Percentiles rank a stretch among this genome's conserved stretches.
Conservation (phyloP, 768 basidiomycete species). For the Amyloporia xantha region DNA sequence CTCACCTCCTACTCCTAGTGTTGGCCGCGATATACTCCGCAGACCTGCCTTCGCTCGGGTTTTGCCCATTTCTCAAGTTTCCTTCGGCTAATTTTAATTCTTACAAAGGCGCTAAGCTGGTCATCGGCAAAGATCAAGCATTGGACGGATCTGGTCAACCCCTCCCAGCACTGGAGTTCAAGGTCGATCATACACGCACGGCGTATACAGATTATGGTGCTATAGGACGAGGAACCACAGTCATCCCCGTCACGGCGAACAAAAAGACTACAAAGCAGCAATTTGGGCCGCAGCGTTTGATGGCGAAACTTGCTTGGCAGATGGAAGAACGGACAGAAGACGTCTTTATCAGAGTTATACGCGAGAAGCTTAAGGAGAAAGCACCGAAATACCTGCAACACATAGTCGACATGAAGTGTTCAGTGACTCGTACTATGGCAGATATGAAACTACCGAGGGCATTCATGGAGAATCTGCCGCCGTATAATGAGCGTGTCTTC, state of each 20-base stretch:
- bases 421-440: background rate
- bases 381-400: background rate
- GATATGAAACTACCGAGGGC: background rate
- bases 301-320: constrained; percentile 1
- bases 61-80: constrained; percentile 1
- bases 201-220: background rate
- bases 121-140: background rate
- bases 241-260: background rate
- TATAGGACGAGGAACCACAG: background rate
- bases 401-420: constrained; percentile 2
- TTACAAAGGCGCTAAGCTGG: background rate
- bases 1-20: background rate
- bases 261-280: background rate
- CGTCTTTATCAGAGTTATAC: background rate
- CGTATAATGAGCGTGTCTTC: background rate
- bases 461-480: background rate
- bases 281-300: background rate
- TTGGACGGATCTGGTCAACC: background rate
- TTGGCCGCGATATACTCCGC: background rate
- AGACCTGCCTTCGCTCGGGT: background rate
- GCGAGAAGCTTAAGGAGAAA: background rate
- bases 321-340: background rate
- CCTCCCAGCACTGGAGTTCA: background rate
- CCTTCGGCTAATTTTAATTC: background rate
- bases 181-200: background rate